These are phyloP conservation scores for Rhizopogon vesiculosus DNA, from an alignment of 768 basidiomycete genomes.

Conservation along the genomic window DNA sequence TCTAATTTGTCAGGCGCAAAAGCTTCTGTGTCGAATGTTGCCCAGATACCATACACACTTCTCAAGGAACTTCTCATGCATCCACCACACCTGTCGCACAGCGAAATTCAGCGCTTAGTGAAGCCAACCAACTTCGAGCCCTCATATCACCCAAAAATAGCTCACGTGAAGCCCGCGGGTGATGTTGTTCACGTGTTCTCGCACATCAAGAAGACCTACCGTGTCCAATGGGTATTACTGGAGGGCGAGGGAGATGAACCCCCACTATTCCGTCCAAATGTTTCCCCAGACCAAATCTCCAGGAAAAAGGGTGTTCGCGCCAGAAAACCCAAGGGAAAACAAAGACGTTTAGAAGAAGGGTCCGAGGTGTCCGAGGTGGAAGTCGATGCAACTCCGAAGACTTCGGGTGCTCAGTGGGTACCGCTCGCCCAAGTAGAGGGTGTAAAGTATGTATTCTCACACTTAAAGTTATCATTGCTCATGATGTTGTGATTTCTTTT, in stretches of 20 bases:
- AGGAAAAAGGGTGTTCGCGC: slow-evolving; percentile 7
- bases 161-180: slow-evolving; percentile 47
- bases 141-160: slow-evolving; percentile 17
- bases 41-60: slow-evolving; percentile 29
- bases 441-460: slow-evolving; percentile 50
- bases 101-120: not conserved
- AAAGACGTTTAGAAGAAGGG: slow-evolving; percentile 6
- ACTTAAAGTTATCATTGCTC: not conserved
- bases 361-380: slow-evolving; percentile 11
- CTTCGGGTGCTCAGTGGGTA: slow-evolving; percentile 43
- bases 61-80: slow-evolving; percentile 36
- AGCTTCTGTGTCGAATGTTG: slow-evolving; percentile 29
- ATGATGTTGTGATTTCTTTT: slow-evolving; percentile 2
- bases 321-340: slow-evolving; percentile 7
- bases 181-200: slow-evolving; percentile 83
- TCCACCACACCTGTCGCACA: slow-evolving; percentile 15
- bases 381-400: not conserved
- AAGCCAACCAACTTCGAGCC: not conserved
- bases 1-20: slow-evolving; percentile 43
- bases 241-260: slow-evolving; percentile 53
- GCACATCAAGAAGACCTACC: slow-evolving; percentile 85
- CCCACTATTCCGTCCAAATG: slow-evolving; percentile 13
- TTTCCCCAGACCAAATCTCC: not conserved
- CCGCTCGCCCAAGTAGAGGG: slow-evolving; percentile 47
- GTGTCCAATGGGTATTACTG: slow-evolving; percentile 65